Evolutionary conservation across 768 basidiomycete species (phyloP), one percentile per base, ranked within the genome.

Genomic region (Leucocoprinus birnbaumii): DNA sequence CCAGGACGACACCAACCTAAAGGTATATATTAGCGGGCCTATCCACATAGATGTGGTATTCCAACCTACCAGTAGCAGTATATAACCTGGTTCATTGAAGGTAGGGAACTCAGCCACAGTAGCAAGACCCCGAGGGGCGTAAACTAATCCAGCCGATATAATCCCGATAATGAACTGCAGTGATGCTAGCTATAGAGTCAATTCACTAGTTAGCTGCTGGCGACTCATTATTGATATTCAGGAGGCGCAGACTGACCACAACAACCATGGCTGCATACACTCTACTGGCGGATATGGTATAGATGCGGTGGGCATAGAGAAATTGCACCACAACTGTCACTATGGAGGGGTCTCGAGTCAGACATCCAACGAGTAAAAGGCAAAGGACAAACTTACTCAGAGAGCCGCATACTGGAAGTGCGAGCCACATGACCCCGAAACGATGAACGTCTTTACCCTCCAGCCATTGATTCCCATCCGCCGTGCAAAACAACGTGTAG

Each of bases 251-350:
- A 48, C 53, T 41, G 16, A 55, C 53, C 26, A 38, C 25, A 16
- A 10, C 11, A 14, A 55, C 27, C n/a, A 34, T 16, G 16, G 19
- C 35, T 13, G 44, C 40, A 46, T 41, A 19, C 5, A 48, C 3
- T n/a, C 27, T 55, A 3, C 19, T 34, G 7, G 37, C 38, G 14
- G 53, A 41, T 10, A 55, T 40, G 2, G 16, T 34, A 31, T 55
- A 41, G 10, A 55, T 55, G 5, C 46, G 53, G 16, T 55, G 26
- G 26, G 46, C 53, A 40, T 48, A 55, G 19, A 48, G 41, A 6
- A 27, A 9, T 13, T 55, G 53, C 6, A 46, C 31, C 1, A 41
- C 46, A 4, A 27, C 13, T 1, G 53, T 46, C 19, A 48, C 53
- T 55, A 11, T n/a, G 31, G 5, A 31, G 31, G 31, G 31, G 31